These are phyloP conservation scores for Acrodontium crateriforme DNA, from an alignment of 2,329 filamentous ascomycete species.

Conservation along the genomic window DNA sequence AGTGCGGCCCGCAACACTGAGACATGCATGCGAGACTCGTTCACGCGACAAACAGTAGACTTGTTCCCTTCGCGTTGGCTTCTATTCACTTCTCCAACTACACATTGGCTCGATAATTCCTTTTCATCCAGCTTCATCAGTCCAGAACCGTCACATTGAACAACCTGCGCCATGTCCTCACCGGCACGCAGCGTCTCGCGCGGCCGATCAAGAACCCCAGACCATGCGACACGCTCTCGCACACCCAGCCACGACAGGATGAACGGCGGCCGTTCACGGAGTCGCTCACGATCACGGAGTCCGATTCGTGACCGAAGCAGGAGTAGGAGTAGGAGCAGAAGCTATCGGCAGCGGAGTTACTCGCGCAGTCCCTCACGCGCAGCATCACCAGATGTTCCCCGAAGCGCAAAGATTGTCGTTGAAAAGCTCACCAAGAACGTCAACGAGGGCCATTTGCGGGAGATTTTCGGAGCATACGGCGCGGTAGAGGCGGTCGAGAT, in stretches of 20 bases:
- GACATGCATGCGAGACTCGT: no score
- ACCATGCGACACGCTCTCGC: no score
- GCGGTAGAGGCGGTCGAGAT: slow-evolving; percentile 76
- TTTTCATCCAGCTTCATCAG: no score
- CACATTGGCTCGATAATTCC: no score
- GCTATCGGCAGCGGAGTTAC: slow-evolving; percentile 2
- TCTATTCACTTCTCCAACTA: no score
- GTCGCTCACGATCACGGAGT: slow-evolving; percentile 7
- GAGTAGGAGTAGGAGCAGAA: slow-evolving; percentile 1
- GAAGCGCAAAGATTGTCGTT: slow-evolving; percentile 62
- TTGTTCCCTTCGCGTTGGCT: no score
- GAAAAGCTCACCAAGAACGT: slow-evolving; percentile 94
- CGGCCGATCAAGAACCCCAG: slow-evolving; percentile 29
- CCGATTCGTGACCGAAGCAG: slow-evolving; percentile 1
- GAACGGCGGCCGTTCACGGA: no score
- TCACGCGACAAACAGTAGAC: no score
- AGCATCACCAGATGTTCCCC: slow-evolving; percentile 7
- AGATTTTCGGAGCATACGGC: slow-evolving; percentile 87
- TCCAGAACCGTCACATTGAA: no score
- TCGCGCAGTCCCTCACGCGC: slow-evolving; percentile 1
- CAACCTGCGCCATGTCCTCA: slow-evolving; percentile 6
- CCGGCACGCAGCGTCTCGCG: slow-evolving; percentile 25
- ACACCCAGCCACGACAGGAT: no score
- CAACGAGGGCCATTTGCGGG: slow-evolving; percentile 70
- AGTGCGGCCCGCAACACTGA: no score